Conservation (phyloP, 768 basidiomycete species). For the Collybia sordida region DNA sequence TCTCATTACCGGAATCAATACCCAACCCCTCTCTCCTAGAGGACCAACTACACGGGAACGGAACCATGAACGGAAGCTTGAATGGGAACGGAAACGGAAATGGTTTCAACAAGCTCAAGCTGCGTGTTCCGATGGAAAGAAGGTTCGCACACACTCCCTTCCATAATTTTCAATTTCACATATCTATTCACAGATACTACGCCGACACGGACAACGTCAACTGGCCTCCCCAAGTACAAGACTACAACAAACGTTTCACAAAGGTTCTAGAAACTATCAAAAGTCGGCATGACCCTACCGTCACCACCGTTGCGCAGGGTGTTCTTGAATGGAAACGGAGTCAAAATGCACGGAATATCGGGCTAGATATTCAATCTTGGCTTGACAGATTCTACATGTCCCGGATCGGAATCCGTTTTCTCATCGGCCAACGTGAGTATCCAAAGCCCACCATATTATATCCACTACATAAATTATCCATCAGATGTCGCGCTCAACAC, state of each 20-base stretch:
- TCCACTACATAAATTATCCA: slow-evolving; percentile 2
- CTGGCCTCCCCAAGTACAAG: slow-evolving; percentile 92
- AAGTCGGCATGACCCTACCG: slow-evolving; percentile 93
- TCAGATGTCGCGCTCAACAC: slow-evolving; percentile 93
- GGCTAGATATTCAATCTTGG: slow-evolving; percentile 91
- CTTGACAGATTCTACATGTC: slow-evolving; percentile 96
- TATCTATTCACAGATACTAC: slow-evolving; percentile 65
- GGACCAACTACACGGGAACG: slow-evolving; percentile 35
- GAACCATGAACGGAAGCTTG: slow-evolving; percentile 2
- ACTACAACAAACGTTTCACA: slow-evolving; percentile 92
- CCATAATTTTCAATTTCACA: slow-evolving; percentile 1
- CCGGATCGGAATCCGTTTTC: slow-evolving; percentile 92
- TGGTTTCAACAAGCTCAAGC: slow-evolving; percentile 55
- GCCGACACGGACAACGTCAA: slow-evolving; percentile 66
- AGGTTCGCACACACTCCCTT: slow-evolving; percentile 47
- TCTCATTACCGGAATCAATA: slow-evolving; percentile 64
- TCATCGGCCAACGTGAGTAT: slow-evolving; percentile 94
- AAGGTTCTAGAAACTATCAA: slow-evolving; percentile 87
- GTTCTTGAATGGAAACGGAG: slow-evolving; percentile 93
- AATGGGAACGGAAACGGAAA: slow-evolving; percentile 30
- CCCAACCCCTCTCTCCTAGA: slow-evolving; percentile 71
- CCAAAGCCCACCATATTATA: slow-evolving; percentile 3
- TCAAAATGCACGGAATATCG: slow-evolving; percentile 68
- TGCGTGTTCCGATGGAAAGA: slow-evolving; percentile 83
- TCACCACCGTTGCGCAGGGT: slow-evolving; percentile 95